Base-by-base conservation (phyloP, 441 rosid species). In the Brassica balearica region DNA sequence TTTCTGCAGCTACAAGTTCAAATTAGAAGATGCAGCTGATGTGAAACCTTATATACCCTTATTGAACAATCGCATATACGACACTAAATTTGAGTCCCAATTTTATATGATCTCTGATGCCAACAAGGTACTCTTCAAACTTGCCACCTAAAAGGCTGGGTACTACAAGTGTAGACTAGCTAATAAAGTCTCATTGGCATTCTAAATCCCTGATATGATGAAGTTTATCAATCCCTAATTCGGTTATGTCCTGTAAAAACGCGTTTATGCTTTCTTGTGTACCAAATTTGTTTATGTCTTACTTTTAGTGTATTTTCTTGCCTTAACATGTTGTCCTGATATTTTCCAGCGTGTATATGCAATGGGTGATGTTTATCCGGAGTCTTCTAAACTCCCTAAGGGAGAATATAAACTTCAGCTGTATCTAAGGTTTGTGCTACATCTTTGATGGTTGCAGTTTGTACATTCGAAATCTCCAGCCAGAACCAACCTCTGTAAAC, bases 31-130 rank as follows among this genome's bases (percentile, higher is more conserved):
- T 74, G 98, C 87, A 78, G 93, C 97, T 75, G 92, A 88, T 83
- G 89, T 94, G 58, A 90, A 86, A 83, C 98, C 99, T 27, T 86
- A 88, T 66, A 87, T 96, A 77, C 99, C 99, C 12, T 81, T 96
- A 80, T 90, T 96, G 75, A 96, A 94, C 84, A 87, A 90, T 86
- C 98, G 99, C 73, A 87, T 96, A 74, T 96, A 96, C 84, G 99
- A 96, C 89, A 94, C 86, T 62, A 94, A 92, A 85, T 96, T 94
- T 76, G 98, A 96, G 87, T 96, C 98, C 20, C 99, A 96, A 59
- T 94, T 94, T 89, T 94, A 88, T 83, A 87, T 92, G 93, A 91
- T 96, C 82, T 92, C 96, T 69, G 99, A 96, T 72, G 11, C 85
- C 38, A 96, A 96, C 87, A 94, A 96, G 99, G 99, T 96, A 87